Percentiles rank a stretch among this genome's conserved stretches.
These are phyloP conservation scores for Pseudogymnoascus sp. DNA, from an alignment of 2,329 filamentous ascomycete species.

Conservation along the genomic window DNA sequence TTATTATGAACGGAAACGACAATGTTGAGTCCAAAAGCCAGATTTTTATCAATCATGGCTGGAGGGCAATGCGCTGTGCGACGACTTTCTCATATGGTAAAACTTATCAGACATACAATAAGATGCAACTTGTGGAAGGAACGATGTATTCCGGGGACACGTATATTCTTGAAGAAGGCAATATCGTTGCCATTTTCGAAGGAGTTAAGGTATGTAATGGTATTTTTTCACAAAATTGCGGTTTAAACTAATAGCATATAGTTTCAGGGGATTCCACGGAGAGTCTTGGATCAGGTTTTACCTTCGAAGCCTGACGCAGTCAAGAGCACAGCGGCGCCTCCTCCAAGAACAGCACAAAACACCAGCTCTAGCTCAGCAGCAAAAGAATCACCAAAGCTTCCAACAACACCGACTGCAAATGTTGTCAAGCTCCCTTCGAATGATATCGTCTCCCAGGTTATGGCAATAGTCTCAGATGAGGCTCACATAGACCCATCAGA, in stretches of 20 bases:
- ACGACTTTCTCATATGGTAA: slow-evolving; percentile 37
- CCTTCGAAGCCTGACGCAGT: background rate
- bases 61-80: slow-evolving; percentile 44
- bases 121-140: slow-evolving; percentile 40
- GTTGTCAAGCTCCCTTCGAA: background rate
- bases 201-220: slow-evolving; percentile 23
- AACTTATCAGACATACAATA: slow-evolving; percentile 47
- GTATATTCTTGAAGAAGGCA: slow-evolving; percentile 40
- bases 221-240: background rate
- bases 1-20: slow-evolving; percentile 51
- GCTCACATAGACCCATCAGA: slow-evolving; percentile 19
- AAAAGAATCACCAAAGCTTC: background rate
- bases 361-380: background rate
- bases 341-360: too few species aligned
- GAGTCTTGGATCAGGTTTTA: background rate
- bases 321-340: background rate
- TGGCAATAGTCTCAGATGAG: slow-evolving; percentile 26
- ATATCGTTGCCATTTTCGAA: slow-evolving; percentile 21
- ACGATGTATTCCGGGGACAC: slow-evolving; percentile 46
- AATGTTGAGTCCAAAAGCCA: slow-evolving; percentile 45
- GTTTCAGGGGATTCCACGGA: background rate
- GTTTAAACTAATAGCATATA: background rate
- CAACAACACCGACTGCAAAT: background rate
- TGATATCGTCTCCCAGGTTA: background rate
- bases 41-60: slow-evolving; percentile 52